Evolutionary conservation across 257 asterid species (phyloP), one percentile per base, ranked within the genome.

Genomic region (Nyctanthes arbortristis): DNA sequence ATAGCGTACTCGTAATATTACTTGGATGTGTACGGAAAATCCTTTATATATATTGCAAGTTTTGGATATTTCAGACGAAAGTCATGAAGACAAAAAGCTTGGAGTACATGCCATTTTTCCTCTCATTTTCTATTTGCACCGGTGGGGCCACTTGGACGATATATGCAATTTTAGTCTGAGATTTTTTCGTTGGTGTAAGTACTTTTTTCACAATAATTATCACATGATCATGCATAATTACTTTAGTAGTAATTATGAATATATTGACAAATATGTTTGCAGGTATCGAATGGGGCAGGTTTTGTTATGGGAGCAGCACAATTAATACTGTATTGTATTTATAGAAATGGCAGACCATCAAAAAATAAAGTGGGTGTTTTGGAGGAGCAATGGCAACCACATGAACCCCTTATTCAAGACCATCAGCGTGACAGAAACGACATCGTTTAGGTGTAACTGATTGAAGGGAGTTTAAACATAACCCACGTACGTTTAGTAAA

Each of bases 221-320:
- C n/a, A 37, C 25, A 49, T n/a, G n/a, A n/a, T n/a, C n/a, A n/a
- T n/a, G n/a, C n/a, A n/a, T n/a, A n/a, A n/a, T n/a, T n/a, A n/a
- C n/a, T n/a, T n/a, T n/a, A n/a, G n/a, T n/a, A n/a, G n/a, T n/a
- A n/a, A n/a, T n/a, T n/a, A n/a, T n/a, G n/a, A n/a, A n/a, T n/a
- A n/a, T n/a, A n/a, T n/a, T n/a, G n/a, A n/a, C n/a, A n/a, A n/a
- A n/a, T 32, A 20, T 12, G 20, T 6, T n/a, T 35, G n/a, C 79
- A 81, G 86, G 67, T 81, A 45, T 81, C 86, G 47, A 81, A 75
- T 70, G 84, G 79, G 35, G 27, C 60, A 22, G 86, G 86, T 25
- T 76, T 75, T 54, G 7, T 78, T 20, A 75, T 78, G 25, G 86
- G 86, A 72, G 72, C 62, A 37, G 60, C 70, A 16, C 84, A 81